A percentile compares a stretch with the other conserved stretches of the same genome.
Evolutionary conservation across 768 basidiomycete species (phyloP).

Genomic region (Russula sp.): DNA sequence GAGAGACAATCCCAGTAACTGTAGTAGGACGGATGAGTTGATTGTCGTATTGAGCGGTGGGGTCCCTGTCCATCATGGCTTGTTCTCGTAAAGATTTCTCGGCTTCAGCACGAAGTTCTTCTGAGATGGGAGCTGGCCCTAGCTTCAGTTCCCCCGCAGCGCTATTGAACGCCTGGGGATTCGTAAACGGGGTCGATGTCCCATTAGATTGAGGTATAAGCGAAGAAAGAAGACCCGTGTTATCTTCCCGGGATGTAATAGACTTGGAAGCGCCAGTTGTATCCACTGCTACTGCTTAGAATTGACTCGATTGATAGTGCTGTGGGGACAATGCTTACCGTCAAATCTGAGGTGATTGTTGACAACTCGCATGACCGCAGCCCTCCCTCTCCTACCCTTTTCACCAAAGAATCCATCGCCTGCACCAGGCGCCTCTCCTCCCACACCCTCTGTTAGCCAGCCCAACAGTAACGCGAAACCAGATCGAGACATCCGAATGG

Average conservation of each 20-base stretch:
- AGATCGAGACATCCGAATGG: constrained; percentile 81
- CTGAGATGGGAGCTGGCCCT: constrained; percentile 70
- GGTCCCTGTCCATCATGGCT: constrained; percentile 65
- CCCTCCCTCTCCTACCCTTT: constrained; percentile 75
- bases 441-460: constrained; percentile 91
- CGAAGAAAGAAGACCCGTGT: constrained; percentile 74
- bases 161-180: constrained; percentile 67
- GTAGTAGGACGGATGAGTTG: constrained; percentile 43
- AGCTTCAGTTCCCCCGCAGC: constrained; percentile 77
- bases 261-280: constrained; percentile 58
- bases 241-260: constrained; percentile 72
- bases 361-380: constrained; percentile 87
- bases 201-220: constrained; percentile 60
- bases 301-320: constrained; percentile 22
- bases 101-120: constrained; percentile 75
- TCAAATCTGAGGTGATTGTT: constrained; percentile 91
- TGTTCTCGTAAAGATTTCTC: constrained; percentile 76
- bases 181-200: constrained; percentile 42
- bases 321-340: constrained; percentile 41
- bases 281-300: constrained; percentile 45
- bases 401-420: constrained; percentile 77
- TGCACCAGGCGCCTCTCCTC: constrained; percentile 76
- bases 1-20: constrained; percentile 52
- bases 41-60: constrained; percentile 57
- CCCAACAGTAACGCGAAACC: constrained; percentile 89